A percentile compares a stretch with the other conserved stretches of the same genome.
These are phyloP conservation scores for Nectriaceae sp. DNA, from an alignment of 2,329 filamentous ascomycete genomes.

Conservation along the genomic window DNA sequence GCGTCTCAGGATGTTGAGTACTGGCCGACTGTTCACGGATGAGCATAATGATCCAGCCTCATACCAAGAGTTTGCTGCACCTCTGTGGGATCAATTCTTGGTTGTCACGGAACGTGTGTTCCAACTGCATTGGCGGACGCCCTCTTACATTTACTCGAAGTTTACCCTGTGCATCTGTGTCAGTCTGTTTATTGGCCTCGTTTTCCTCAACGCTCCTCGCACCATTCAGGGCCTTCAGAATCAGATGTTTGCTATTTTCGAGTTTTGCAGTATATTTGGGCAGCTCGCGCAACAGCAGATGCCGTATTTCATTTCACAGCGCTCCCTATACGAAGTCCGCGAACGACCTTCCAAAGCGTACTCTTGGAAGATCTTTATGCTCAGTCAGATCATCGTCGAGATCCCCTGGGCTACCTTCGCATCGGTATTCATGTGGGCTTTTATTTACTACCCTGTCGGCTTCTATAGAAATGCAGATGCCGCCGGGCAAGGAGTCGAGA, in stretches of 20 bases:
- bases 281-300: conserved; percentile 67
- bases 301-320: conserved; percentile 70
- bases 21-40: background rate
- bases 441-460: conserved; percentile 70
- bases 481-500: conserved; percentile 50
- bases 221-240: conserved; percentile 70
- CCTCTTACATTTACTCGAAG: conserved; percentile 65
- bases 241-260: conserved; percentile 68
- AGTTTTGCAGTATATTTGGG: conserved; percentile 69
- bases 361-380: conserved; percentile 66
- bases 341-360: conserved; percentile 70
- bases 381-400: conserved; percentile 68
- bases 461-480: conserved; percentile 60
- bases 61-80: conserved; percentile 36
- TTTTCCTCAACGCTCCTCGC: conserved; percentile 59
- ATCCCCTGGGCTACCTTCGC: conserved; percentile 67
- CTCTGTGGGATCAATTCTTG: conserved; percentile 31
- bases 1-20: conserved; percentile 7
- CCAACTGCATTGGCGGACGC: conserved; percentile 41
- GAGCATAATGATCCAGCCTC: conserved; percentile 12
- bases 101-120: conserved; percentile 39
- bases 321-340: conserved; percentile 67
- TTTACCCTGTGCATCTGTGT: conserved; percentile 27
- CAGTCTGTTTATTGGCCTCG: conserved; percentile 56
- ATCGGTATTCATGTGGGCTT: conserved; percentile 47